These are phyloP conservation scores for Fusarium ambrosium DNA, from an alignment of 2,329 filamentous ascomycete genomes.

Conservation along the genomic window DNA sequence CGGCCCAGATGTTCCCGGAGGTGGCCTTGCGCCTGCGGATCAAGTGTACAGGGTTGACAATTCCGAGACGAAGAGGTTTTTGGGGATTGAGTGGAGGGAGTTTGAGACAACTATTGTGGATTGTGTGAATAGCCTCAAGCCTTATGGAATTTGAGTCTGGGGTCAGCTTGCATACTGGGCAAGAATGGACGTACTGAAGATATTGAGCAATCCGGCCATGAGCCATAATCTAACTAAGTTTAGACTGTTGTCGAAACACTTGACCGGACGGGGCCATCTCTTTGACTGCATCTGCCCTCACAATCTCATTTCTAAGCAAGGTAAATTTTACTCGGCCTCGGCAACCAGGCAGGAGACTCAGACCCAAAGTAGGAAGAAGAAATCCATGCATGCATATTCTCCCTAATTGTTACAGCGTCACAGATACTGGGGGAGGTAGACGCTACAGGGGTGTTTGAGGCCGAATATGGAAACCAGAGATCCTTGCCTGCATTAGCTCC, in stretches of 20 bases:
- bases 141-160: neutral
- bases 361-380: neutral
- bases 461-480: neutral
- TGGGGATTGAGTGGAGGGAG: slow-evolving; percentile 11
- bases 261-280: neutral
- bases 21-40: neutral
- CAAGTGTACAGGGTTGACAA: slow-evolving; percentile 4
- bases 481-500: neutral
- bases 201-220: neutral
- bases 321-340: neutral
- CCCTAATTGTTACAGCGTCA: neutral
- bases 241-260: neutral
- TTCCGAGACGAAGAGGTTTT: neutral
- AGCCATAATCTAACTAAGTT: neutral
- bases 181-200: neutral
- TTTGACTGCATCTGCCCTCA: neutral
- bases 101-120: slow-evolving; percentile 3
- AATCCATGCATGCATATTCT: neutral
- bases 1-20: neutral
- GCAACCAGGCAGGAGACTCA: neutral
- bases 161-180: neutral
- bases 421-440: neutral
- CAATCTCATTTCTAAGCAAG: neutral
- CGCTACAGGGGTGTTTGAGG: neutral
- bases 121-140: slow-evolving; percentile 6